Percentiles rank a stretch among this genome's conserved stretches.
These are phyloP conservation scores for Echinosphaeria canescens DNA, from an alignment of 2,329 filamentous ascomycete genomes.

Conservation along the genomic window DNA sequence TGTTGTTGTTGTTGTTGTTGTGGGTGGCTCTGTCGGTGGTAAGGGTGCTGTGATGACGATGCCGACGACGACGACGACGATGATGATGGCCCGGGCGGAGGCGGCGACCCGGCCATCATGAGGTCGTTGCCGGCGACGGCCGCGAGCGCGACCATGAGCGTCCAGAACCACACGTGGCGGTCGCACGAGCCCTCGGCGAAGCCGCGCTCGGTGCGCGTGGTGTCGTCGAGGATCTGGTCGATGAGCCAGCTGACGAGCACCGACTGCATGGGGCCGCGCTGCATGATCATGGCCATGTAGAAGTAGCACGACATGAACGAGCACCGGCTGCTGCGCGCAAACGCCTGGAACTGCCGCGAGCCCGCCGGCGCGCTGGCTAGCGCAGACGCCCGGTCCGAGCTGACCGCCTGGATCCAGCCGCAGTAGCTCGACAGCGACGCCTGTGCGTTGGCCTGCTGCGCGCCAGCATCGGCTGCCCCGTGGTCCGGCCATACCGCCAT, in stretches of 20 bases:
- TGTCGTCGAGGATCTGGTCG: conserved; percentile 20
- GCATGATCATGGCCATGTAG: conserved; percentile 21
- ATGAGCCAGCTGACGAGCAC: conserved; percentile 21
- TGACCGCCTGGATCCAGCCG: background rate
- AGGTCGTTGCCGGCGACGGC: conserved; percentile 16
- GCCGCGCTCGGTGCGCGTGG: conserved; percentile 15
- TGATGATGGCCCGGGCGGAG: no score
- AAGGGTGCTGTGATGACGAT: no score
- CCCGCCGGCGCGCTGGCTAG: background rate
- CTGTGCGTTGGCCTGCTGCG: background rate
- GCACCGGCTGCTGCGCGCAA: conserved; percentile 15
- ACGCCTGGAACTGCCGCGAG: background rate
- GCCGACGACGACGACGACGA: no score
- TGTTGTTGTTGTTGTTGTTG: no score
- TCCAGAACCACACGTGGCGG: conserved; percentile 21
- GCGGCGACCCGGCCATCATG: no score
- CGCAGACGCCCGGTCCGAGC: background rate
- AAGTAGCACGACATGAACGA: conserved; percentile 23
- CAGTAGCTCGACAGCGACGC: no score
- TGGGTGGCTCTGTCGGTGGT: no score
- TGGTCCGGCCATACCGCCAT: conserved; percentile 18
- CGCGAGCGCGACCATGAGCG: conserved; percentile 18
- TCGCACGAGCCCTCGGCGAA: conserved; percentile 18
- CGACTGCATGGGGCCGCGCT: conserved; percentile 16
- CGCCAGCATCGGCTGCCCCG: conserved; percentile 5